Conservation (phyloP, 1,284 basidiomycete species). For the Singerocomus rubriflavus region DNA sequence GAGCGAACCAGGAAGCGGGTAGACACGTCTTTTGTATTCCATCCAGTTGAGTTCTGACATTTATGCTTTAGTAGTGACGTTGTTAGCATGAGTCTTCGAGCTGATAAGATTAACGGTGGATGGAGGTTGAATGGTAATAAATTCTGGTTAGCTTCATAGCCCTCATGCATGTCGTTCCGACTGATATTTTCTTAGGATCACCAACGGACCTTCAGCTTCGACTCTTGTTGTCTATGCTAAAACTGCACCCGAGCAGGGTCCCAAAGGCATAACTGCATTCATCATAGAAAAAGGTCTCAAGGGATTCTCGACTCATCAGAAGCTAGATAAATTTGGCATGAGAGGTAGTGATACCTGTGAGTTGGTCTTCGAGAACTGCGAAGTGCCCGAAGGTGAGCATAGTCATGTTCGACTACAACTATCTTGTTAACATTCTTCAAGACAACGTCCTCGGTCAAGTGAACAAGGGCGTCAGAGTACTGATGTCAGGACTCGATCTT, state of each 20-base stretch:
- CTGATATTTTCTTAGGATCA: constrained; percentile 66
- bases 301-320: constrained; percentile 88
- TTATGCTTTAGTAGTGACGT: constrained; percentile 65
- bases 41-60: constrained; percentile 3
- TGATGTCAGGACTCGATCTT: constrained; percentile 93
- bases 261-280: constrained; percentile 92
- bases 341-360: constrained; percentile 94
- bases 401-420: background rate
- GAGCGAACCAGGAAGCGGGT: constrained; percentile 87
- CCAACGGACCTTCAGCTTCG: constrained; percentile 87
- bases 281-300: constrained; percentile 79
- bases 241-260: constrained; percentile 72
- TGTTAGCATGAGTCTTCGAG: constrained; percentile 84
- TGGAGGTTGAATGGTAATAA: constrained; percentile 88
- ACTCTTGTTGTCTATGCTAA: constrained; percentile 95
- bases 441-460: constrained; percentile 84
- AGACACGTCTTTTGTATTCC: background rate
- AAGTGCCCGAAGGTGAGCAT: constrained; percentile 73
- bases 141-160: constrained; percentile 67
- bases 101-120: constrained; percentile 72
- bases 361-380: constrained; percentile 88
- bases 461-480: constrained; percentile 78
- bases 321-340: constrained; percentile 96
- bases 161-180: background rate
- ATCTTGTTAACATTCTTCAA: constrained; percentile 29